A percentile compares a stretch with the other conserved stretches of the same genome.
These are phyloP conservation scores for Hevea brasiliensis DNA, from an alignment of 345 rosid genomes.

Conservation along the genomic window DNA sequence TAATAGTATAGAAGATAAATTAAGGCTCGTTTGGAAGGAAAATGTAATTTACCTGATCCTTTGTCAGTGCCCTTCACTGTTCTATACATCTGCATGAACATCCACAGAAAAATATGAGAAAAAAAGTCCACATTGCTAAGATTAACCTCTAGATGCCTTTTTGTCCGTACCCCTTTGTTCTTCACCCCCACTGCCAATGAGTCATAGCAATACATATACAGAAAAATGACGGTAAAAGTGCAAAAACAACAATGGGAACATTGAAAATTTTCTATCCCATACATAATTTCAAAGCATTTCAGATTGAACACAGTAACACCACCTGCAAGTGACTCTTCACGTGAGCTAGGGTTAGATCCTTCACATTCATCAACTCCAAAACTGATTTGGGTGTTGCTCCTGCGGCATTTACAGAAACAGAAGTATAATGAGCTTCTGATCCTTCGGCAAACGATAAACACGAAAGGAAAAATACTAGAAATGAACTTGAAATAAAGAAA, in stretches of 20 bases:
- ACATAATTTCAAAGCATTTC: slow-evolving; percentile 21
- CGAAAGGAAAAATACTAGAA: too few species aligned
- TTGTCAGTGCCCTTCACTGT: slow-evolving; percentile 96
- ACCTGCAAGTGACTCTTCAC: slow-evolving; percentile 99
- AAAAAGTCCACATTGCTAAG: slow-evolving; percentile 39
- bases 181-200: slow-evolving; percentile 30
- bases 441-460: not conserved
- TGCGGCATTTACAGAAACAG: slow-evolving; percentile 20
- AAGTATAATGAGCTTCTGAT: not conserved
- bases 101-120: slow-evolving; percentile 17
- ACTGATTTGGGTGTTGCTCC: slow-evolving; percentile 99
- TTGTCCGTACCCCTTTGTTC: slow-evolving; percentile 48
- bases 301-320: slow-evolving; percentile 25
- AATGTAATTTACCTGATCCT: slow-evolving; percentile 56
- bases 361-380: slow-evolving; percentile 96
- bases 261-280: slow-evolving; percentile 4
- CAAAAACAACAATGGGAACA: slow-evolving; percentile 20
- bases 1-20: too few species aligned
- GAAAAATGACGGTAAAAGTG: slow-evolving; percentile 25
- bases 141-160: slow-evolving; percentile 44
- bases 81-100: slow-evolving; percentile 96
- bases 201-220: slow-evolving; percentile 25
- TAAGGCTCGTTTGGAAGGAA: not conserved
- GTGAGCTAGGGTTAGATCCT: slow-evolving; percentile 99
- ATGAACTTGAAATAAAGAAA: too few species aligned